A percentile compares a stretch with the other conserved stretches of the same genome.
Evolutionary conservation across 768 basidiomycete genomes (phyloP).

Genomic region (Tricholoma bakamatsutake): DNA sequence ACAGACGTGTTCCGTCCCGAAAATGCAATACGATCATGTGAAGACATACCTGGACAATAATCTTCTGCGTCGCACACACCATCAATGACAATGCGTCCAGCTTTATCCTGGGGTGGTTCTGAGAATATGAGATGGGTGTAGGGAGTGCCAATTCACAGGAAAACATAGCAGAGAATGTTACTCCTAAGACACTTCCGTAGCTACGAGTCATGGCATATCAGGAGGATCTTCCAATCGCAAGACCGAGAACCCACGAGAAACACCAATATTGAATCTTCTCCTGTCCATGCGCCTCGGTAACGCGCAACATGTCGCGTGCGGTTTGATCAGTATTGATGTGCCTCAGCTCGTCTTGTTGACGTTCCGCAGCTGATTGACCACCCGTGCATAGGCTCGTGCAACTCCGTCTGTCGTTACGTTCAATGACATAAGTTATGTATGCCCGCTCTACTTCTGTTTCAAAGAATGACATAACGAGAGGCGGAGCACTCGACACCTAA

Average conservation of each 20-base stretch:
- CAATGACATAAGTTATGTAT: constrained; percentile 8
- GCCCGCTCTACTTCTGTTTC: constrained; percentile 26
- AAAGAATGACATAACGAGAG: constrained; percentile 31
- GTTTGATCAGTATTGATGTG: constrained; percentile 33
- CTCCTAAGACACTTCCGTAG: constrained; percentile 23
- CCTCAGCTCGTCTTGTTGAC: constrained; percentile 20
- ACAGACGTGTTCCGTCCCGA: constrained; percentile 11
- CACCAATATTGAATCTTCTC: constrained; percentile 30
- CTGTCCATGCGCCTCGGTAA: constrained; percentile 24
- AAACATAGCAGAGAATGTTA: constrained; percentile 24
- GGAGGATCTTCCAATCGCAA: neutral
- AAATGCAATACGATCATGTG: neutral
- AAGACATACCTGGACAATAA: constrained; percentile 30
- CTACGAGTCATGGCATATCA: constrained; percentile 4
- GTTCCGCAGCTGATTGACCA: constrained; percentile 27
- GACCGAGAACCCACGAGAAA: constrained; percentile 20
- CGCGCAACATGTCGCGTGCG: constrained; percentile 33
- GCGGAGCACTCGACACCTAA: constrained; percentile 30
- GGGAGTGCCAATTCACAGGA: constrained; percentile 14
- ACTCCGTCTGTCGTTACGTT: constrained; percentile 22
- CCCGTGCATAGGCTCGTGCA: constrained; percentile 25
- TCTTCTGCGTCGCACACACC: constrained; percentile 36
- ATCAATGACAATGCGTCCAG: constrained; percentile 33
- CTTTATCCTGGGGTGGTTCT: constrained; percentile 24
- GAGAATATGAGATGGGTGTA: neutral